phyloP scores from a whole-genome alignment of 495 filamentous ascomycete species.

The Penicillium subrubescens region DNA sequence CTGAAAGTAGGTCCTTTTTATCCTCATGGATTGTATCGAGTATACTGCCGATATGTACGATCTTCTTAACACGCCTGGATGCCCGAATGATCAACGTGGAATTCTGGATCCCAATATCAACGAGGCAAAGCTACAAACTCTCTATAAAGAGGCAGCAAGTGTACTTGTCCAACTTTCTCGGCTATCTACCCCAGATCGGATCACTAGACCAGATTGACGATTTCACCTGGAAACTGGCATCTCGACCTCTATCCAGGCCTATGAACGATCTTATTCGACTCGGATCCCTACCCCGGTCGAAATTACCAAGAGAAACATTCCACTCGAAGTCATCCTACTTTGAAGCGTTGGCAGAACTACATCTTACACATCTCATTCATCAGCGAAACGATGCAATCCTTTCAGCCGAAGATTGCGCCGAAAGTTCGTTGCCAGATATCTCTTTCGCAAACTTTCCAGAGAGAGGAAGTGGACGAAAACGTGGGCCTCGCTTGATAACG shows the following conservation, averaged over 20 bases:
- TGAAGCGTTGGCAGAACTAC: conserved; percentile 12
- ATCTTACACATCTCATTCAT: conserved; percentile 9
- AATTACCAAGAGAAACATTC: conserved; percentile 3
- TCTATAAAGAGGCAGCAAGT: conserved; percentile 11
- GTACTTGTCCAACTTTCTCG: conserved; percentile 8
- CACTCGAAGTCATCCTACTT: conserved; percentile 12
- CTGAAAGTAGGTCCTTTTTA: too few species aligned
- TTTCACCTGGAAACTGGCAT: conserved; percentile 9
- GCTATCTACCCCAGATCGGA: conserved; percentile 11
- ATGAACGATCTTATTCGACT: conserved; percentile 15
- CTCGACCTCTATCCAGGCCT: conserved; percentile 10
- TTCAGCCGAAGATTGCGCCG: conserved; percentile 13
- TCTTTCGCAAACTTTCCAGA: conserved; percentile 1
- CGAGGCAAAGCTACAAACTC: conserved; percentile 4
- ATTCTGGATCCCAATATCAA: conserved; percentile 9
- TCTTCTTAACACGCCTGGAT: conserved; percentile 9
- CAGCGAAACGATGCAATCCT: conserved; percentile 11
- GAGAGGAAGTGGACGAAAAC: background rate
- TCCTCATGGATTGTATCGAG: too few species aligned
- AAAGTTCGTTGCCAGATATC: background rate
- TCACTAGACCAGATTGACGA: conserved; percentile 4
- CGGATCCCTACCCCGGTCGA: conserved; percentile 13
- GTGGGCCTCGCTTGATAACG: background rate
- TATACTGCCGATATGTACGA: too few species aligned
- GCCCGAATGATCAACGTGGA: background rate